Evolutionary conservation across 805 yeast species (phyloP).

Genomic region (Barnettozyma siamensis): DNA sequence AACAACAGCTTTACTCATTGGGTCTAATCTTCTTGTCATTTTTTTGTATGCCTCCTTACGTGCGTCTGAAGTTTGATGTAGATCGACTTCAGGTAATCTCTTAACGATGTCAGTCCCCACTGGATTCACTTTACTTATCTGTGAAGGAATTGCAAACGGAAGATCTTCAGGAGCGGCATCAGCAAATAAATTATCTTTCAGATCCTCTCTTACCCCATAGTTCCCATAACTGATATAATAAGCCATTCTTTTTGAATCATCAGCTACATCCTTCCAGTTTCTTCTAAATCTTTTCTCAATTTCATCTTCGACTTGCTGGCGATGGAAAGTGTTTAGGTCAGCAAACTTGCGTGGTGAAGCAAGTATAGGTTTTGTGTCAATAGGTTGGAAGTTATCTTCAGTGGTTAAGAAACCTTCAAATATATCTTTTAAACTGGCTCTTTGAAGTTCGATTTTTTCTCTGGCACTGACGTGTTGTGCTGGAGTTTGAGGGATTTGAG

Average conservation of each 20-base stretch:
- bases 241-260: conserved; percentile 47
- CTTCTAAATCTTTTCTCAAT: conserved; percentile 42
- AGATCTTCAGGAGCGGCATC: conserved; percentile 49
- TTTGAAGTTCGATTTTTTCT: conserved; percentile 22
- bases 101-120: conserved; percentile 18
- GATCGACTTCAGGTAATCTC: conserved; percentile 33
- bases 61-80: conserved; percentile 37
- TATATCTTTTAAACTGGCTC: conserved; percentile 22
- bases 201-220: conserved; percentile 63
- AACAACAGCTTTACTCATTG: conserved; percentile 48
- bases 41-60: conserved; percentile 39
- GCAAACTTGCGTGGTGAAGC: conserved; percentile 31
- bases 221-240: conserved; percentile 64
- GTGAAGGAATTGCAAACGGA: conserved; percentile 44
- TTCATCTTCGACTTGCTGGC: conserved; percentile 52
- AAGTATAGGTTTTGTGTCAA: conserved; percentile 39
- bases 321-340: conserved; percentile 38
- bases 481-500: too few relatives aligned
- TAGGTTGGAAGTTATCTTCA: conserved; percentile 42
- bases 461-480: conserved; percentile 14
- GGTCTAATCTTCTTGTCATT: conserved; percentile 48
- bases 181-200: conserved; percentile 40
- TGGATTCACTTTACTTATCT: conserved; percentile 17
- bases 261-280: conserved; percentile 49
- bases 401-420: conserved; percentile 27